A percentile compares a stretch with the other conserved stretches of the same genome.
Conservation (phyloP, 1,139 yeast genomes). For the Candida pseudoviswanathii region DNA sequence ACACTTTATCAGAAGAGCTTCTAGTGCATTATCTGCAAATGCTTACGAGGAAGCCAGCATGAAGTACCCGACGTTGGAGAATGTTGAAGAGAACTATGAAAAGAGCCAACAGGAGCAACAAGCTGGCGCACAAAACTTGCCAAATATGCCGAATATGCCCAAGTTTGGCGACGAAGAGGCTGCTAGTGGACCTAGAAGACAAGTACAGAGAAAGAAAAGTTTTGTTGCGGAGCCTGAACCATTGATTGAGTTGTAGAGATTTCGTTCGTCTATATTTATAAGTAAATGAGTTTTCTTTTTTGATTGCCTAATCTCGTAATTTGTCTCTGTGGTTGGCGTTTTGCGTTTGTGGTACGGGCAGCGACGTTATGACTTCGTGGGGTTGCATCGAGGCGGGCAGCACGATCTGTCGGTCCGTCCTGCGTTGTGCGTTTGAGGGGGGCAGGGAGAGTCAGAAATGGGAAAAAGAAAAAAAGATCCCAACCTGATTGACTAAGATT, state of each 20-base stretch:
- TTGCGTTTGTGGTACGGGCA: too few relatives aligned
- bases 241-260: conserved; percentile 34
- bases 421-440: too few relatives aligned
- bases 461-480: too few relatives aligned
- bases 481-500: not conserved
- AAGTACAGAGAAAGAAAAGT: conserved; percentile 10
- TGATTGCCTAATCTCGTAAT: too few relatives aligned
- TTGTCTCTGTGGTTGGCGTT: too few relatives aligned
- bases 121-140: conserved; percentile 9
- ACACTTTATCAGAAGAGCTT: conserved; percentile 15
- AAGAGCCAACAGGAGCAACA: conserved; percentile 6
- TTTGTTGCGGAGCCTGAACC: conserved; percentile 35
- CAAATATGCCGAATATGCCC: conserved; percentile 16
- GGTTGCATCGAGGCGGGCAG: too few relatives aligned
- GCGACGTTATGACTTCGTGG: too few relatives aligned
- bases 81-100: conserved; percentile 18
- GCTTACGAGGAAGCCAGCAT: conserved; percentile 22
- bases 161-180: conserved; percentile 9
- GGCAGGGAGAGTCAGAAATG: too few relatives aligned
- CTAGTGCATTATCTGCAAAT: conserved; percentile 15
- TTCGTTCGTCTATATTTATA: too few relatives aligned
- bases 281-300: too few relatives aligned
- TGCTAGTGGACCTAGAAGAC: not conserved
- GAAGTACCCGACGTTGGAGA: conserved; percentile 24
- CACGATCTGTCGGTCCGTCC: too few relatives aligned